Evolutionary conservation across 2,329 filamentous ascomycete species (phyloP).

Genomic region (Microcyclosporella mali): DNA sequence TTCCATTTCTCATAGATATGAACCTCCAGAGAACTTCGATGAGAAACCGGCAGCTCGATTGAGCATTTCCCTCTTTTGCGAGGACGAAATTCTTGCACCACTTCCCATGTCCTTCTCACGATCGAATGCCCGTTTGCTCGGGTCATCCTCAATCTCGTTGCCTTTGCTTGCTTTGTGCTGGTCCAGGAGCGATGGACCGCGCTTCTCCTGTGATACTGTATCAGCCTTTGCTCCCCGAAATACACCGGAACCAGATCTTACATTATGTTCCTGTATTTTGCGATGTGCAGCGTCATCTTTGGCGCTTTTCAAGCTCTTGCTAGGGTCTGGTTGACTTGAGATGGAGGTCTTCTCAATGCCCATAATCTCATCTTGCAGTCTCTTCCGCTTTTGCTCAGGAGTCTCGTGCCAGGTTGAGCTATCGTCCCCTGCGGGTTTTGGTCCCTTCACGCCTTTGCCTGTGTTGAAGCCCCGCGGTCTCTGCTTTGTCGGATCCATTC

Average conservation of each 20-base stretch:
- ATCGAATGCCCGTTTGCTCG: slow-evolving; percentile 82
- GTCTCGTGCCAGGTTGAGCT: slow-evolving; percentile 82
- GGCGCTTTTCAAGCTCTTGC: slow-evolving; percentile 9
- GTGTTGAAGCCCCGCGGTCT: slow-evolving; percentile 77
- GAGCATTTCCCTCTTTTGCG: slow-evolving; percentile 71
- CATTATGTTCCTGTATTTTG: slow-evolving; percentile 55
- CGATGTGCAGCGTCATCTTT: slow-evolving; percentile 22
- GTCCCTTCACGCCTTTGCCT: slow-evolving; percentile 51
- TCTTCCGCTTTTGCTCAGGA: slow-evolving; percentile 75
- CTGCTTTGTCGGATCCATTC: slow-evolving; percentile 77
- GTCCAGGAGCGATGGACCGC: slow-evolving; percentile 42
- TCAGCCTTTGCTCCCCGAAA: slow-evolving; percentile 4
- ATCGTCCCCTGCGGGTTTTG: slow-evolving; percentile 34
- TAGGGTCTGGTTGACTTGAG: slow-evolving; percentile 13
- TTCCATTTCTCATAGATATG: slow-evolving; percentile 43
- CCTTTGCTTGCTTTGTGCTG: slow-evolving; percentile 41
- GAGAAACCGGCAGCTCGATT: slow-evolving; percentile 75
- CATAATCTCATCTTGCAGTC: slow-evolving; percentile 74
- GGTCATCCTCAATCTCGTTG: slow-evolving; percentile 69
- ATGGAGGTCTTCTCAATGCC: slow-evolving; percentile 53
- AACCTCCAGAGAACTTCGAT: slow-evolving; percentile 71
- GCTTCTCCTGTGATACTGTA: slow-evolving; percentile 36
- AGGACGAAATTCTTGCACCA: slow-evolving; percentile 58
- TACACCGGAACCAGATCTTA: slow-evolving; percentile 30
- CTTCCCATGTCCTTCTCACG: slow-evolving; percentile 88